A percentile compares a stretch with the other conserved stretches of the same genome.
phyloP scores from a whole-genome alignment of 176 grass and related monocot species.

The Oryza punctata region DNA sequence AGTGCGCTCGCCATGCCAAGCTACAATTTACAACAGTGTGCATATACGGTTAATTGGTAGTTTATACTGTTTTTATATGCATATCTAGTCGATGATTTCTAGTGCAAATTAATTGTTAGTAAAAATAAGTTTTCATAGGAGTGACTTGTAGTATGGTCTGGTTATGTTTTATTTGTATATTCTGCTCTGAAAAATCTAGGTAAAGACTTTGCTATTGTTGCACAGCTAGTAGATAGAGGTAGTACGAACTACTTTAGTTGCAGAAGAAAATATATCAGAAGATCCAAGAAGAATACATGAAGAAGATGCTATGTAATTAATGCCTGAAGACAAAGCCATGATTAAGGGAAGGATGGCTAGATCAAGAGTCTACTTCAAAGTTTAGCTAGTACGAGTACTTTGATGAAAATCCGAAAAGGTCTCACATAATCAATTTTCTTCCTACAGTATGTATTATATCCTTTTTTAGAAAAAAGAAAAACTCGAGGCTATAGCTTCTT shows the following conservation, averaged over 20 bases:
- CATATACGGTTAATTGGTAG: not conserved
- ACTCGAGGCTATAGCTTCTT: no score
- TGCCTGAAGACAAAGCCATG: not conserved
- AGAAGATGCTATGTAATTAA: not conserved
- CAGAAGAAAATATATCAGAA: no score
- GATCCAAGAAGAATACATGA: not conserved
- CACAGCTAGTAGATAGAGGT: no score
- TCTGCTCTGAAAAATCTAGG: no score
- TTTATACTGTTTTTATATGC: not conserved
- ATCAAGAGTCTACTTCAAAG: not conserved
- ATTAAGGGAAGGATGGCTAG: not conserved
- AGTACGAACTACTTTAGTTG: no score
- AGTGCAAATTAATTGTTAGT: not conserved
- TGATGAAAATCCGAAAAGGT: no score
- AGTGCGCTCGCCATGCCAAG: conserved; percentile 80
- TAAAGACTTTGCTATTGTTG: no score
- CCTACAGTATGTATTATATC: no score
- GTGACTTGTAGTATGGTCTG: not conserved
- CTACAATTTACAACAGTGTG: conserved; percentile 22
- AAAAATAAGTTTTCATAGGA: no score
- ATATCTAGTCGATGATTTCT: not conserved
- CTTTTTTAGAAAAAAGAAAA: no score
- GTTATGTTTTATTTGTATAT: no score
- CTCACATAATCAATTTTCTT: not conserved
- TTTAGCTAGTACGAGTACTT: no score